Evolutionary conservation across 1,284 basidiomycete species (phyloP), one percentile per base, ranked within the genome.

Genomic region (Pascua sp.): DNA sequence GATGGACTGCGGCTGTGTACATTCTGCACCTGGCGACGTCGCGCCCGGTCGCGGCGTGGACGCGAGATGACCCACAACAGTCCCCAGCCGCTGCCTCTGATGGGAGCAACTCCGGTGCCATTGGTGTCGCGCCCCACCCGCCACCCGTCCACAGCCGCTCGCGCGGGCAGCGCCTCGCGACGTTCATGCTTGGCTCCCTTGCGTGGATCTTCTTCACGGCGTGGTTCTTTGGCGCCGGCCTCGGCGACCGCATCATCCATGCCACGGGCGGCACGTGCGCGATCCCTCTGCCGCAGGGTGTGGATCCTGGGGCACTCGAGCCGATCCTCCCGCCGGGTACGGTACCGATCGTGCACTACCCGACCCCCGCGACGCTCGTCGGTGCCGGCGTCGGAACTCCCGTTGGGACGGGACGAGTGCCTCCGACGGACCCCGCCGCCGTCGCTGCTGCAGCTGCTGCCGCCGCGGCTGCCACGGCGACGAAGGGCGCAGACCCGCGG

Each of bases 171-270:
- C 78, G 84, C 42, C 60, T 88, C 5, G 61, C 77, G 40, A 83
- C 87, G 53, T 92, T 84, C 80, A 60, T 80, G n/a, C 68, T 83
- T 18, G 86, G 85, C 51, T 90, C 88, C 8, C 70, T 77, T 17
- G 79, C 84, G 46, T 95, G 90, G 91, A 74, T 86, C 47, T 73
- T 82, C 11, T 91, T 91, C 79, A 87, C 90, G 2, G 81, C 81
- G 53, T 96, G 91, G 92, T 95, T 94, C 81, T 93, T 96, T 67
- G 93, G 94, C 0, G 90, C 92, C 4, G 82, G 89, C 0, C 76
- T 98, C 48, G 75, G 91, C 38, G 86, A 90, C 55, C 85, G 92
- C 32, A 76, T 94, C 62, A 83, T 85, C 56, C 77, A 84, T n/a
- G 78, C 81, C 8, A 87, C 89, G 0, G 94, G 94, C 0, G 94